phyloP scores from a whole-genome alignment of 176 grass and related monocot species.

The Carex cristatella region DNA sequence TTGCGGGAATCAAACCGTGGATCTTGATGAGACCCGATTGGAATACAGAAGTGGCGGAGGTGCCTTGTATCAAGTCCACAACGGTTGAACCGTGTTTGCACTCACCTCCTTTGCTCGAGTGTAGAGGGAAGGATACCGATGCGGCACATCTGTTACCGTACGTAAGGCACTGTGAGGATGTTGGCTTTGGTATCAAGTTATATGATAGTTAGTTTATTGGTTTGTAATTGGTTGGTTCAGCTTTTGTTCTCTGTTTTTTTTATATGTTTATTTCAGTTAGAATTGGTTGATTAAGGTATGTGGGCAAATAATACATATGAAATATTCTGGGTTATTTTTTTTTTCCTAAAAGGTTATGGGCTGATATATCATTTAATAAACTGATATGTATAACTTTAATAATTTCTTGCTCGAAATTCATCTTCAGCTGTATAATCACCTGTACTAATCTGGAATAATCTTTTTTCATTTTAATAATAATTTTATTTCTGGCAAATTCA shows the following conservation, averaged over 20 bases:
- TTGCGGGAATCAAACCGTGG: slow-evolving; percentile 78
- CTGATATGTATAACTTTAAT: background rate
- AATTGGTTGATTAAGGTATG: slow-evolving; percentile 17
- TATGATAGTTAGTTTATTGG: slow-evolving; percentile 43
- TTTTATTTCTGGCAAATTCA: background rate
- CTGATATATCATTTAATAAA: background rate
- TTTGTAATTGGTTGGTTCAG: background rate
- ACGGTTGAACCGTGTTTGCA: slow-evolving; percentile 94
- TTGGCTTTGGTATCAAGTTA: slow-evolving; percentile 56
- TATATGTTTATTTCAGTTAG: slow-evolving; percentile 18
- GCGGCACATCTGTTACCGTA: slow-evolving; percentile 43
- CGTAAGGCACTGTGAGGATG: slow-evolving; percentile 86
- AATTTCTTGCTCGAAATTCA: background rate
- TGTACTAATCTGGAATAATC: background rate
- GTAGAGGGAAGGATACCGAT: slow-evolving; percentile 56
- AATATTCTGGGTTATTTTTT: background rate
- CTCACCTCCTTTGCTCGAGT: slow-evolving; percentile 58
- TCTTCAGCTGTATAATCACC: background rate
- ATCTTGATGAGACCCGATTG: slow-evolving; percentile 63
- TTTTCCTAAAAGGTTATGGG: slow-evolving; percentile 27
- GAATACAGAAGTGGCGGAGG: slow-evolving; percentile 41
- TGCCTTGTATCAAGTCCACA: slow-evolving; percentile 53
- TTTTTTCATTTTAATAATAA: background rate
- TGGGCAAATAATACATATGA: slow-evolving; percentile 5
- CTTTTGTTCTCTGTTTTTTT: background rate